phyloP scores from a whole-genome alignment of 768 basidiomycete genomes.

The Calocybe indica region DNA sequence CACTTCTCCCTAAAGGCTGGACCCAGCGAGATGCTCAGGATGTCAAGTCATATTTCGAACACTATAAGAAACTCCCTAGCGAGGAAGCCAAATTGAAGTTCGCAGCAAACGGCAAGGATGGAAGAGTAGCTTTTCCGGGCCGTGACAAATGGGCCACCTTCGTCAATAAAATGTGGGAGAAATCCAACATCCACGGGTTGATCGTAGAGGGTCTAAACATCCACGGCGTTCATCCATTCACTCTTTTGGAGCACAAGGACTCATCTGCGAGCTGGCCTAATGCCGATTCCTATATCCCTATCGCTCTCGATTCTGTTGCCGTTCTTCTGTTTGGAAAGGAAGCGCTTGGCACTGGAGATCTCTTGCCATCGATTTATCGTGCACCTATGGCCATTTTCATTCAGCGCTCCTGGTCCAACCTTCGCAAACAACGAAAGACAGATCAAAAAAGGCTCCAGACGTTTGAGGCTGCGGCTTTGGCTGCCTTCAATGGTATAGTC shows the following conservation, averaged over 20 bases:
- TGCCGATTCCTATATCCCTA: conserved; percentile 4
- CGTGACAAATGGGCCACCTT: conserved; percentile 9
- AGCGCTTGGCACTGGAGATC: not conserved
- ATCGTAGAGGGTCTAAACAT: conserved; percentile 7
- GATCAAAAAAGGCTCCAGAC: not conserved
- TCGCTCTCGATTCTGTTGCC: conserved; percentile 4
- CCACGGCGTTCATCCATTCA: conserved; percentile 8
- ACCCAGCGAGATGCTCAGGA: conserved; percentile 4
- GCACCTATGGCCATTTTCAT: not conserved
- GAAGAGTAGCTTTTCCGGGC: conserved; percentile 5
- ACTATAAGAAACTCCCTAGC: conserved; percentile 2
- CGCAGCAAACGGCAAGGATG: conserved; percentile 1
- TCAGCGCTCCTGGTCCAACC: conserved; percentile 5
- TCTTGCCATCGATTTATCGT: not conserved
- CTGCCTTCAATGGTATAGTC: conserved; percentile 7
- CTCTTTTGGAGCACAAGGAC: conserved; percentile 1
- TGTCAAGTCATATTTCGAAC: conserved; percentile 9
- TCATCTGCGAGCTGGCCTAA: conserved; percentile 4
- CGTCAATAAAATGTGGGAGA: conserved; percentile 5
- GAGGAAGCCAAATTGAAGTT: conserved; percentile 1
- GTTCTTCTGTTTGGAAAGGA: conserved; percentile 8
- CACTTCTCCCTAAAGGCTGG: conserved; percentile 11
- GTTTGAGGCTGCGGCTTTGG: not conserved
- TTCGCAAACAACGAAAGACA: not conserved
- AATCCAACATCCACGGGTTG: conserved; percentile 10